These are phyloP conservation scores for Saturnispora diversa DNA, from an alignment of 805 yeast species.

Conservation along the genomic window DNA sequence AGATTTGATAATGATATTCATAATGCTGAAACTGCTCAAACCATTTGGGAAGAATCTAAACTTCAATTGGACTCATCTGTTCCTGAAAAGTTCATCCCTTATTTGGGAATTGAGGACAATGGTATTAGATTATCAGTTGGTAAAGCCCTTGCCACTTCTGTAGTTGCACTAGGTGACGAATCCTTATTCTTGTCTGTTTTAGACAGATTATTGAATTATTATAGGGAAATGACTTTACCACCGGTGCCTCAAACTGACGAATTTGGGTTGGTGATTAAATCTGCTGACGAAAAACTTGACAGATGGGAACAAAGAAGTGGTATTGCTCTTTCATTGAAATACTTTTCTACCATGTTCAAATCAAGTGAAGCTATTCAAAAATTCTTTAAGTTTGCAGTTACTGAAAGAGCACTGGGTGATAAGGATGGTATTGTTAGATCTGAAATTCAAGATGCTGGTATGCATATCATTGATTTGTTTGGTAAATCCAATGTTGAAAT, in stretches of 20 bases:
- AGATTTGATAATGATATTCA: conserved; percentile 62
- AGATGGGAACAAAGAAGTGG: conserved; percentile 84
- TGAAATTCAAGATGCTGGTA: conserved; percentile 86
- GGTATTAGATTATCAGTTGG: conserved; percentile 72
- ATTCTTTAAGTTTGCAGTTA: conserved; percentile 51
- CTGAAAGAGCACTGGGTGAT: conserved; percentile 66
- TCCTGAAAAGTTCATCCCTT: conserved; percentile 40
- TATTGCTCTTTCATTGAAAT: conserved; percentile 57
- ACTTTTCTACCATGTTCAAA: conserved; percentile 43
- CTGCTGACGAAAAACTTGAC: conserved; percentile 56
- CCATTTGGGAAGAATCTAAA: conserved; percentile 77
- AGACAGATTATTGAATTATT: conserved; percentile 44
- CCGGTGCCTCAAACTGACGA: conserved; percentile 72
- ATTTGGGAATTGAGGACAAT: conserved; percentile 46
- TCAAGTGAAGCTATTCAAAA: conserved; percentile 36
- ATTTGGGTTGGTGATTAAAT: conserved; percentile 67
- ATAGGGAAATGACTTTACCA: conserved; percentile 53
- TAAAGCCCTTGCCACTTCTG: conserved; percentile 55
- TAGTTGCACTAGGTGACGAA: conserved; percentile 27
- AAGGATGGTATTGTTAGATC: conserved; percentile 62
- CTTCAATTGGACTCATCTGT: conserved; percentile 41
- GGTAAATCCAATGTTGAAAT: conserved; percentile 64
- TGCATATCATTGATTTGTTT: conserved; percentile 54
- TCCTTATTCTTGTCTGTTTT: conserved; percentile 31
- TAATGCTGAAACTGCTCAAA: conserved; percentile 57